These are phyloP conservation scores for Straminergon stramineum DNA, from an alignment of 225 moss, liverwort and hornwort species.

Conservation along the genomic window DNA sequence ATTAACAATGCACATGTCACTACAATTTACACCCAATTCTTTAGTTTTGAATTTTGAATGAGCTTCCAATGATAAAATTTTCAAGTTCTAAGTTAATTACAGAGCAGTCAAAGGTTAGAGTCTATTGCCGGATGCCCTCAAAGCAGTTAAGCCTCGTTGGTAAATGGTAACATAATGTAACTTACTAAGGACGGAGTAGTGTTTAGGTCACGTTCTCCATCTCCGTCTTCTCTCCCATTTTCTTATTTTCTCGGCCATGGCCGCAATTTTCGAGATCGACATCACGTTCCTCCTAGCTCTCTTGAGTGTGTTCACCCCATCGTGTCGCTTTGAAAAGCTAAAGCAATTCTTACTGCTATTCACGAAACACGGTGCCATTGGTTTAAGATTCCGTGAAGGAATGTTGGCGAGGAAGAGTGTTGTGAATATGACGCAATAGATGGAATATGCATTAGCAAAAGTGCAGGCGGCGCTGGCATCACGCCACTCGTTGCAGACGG, in stretches of 20 bases:
- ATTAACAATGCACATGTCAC: not conserved
- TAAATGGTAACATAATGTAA: not conserved
- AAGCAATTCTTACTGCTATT: not conserved
- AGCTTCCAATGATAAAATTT: not conserved
- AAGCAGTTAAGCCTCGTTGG: not conserved
- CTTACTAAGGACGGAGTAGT: not conserved
- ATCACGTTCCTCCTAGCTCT: not conserved
- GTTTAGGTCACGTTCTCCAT: not conserved
- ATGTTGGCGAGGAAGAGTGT: not conserved
- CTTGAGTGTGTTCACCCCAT: not conserved
- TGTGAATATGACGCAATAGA: not conserved
- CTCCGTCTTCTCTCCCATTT: not conserved
- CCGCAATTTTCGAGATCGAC: not conserved
- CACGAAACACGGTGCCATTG: not conserved
- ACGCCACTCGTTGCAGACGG: not conserved
- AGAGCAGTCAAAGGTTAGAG: too few relatives aligned
- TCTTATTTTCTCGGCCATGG: not conserved
- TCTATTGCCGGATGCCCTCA: too few relatives aligned
- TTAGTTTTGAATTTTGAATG: not conserved
- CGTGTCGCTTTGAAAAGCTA: not conserved
- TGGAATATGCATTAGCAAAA: not conserved
- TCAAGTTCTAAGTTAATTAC: not conserved
- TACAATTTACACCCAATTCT: not conserved
- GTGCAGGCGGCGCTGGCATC: not conserved
- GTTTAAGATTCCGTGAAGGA: not conserved